These are phyloP conservation scores for Phialocephala subalpina DNA, from an alignment of 2,329 filamentous ascomycete genomes.

Conservation along the genomic window DNA sequence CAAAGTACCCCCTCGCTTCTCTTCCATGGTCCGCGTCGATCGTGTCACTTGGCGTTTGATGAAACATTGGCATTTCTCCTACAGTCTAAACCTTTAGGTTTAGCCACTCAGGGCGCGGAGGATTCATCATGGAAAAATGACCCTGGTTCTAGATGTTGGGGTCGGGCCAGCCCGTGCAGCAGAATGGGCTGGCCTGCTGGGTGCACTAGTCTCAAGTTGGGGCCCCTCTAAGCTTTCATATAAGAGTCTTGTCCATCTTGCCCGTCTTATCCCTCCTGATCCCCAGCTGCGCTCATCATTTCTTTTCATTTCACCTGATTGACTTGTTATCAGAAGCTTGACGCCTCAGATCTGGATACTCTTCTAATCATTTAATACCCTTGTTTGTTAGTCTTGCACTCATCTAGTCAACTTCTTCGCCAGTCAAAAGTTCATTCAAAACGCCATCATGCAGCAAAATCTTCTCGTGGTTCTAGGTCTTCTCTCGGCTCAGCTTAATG, in stretches of 20 bases:
- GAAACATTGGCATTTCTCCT: slow-evolving; percentile 38
- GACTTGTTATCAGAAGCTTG: slow-evolving; percentile 39
- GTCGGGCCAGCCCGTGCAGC: slow-evolving; percentile 30
- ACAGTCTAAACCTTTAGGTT: slow-evolving; percentile 22
- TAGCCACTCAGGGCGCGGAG: background rate
- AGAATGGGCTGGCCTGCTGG: slow-evolving; percentile 9
- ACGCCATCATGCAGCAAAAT: slow-evolving; percentile 38
- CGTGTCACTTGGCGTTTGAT: slow-evolving; percentile 41
- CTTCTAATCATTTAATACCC: slow-evolving; percentile 32
- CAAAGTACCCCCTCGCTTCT: slow-evolving; percentile 20
- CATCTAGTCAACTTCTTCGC: slow-evolving; percentile 7
- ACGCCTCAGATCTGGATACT: slow-evolving; percentile 35
- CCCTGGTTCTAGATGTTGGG: slow-evolving; percentile 20
- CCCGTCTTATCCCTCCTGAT: slow-evolving; percentile 27
- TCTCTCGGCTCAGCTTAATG: slow-evolving; percentile 41
- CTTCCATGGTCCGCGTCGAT: slow-evolving; percentile 22
- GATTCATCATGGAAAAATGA: slow-evolving; percentile 14
- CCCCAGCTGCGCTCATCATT: slow-evolving; percentile 39
- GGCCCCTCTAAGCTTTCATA: slow-evolving; percentile 33
- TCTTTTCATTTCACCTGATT: slow-evolving; percentile 28
- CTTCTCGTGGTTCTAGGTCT: slow-evolving; percentile 44
- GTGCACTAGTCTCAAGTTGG: slow-evolving; percentile 20
- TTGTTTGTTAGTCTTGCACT: slow-evolving; percentile 21
- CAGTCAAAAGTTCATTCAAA: slow-evolving; percentile 6
- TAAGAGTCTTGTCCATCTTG: slow-evolving; percentile 34